These are phyloP conservation scores for Parietaria judaica DNA, from an alignment of 306 rosid species.

Conservation along the genomic window DNA sequence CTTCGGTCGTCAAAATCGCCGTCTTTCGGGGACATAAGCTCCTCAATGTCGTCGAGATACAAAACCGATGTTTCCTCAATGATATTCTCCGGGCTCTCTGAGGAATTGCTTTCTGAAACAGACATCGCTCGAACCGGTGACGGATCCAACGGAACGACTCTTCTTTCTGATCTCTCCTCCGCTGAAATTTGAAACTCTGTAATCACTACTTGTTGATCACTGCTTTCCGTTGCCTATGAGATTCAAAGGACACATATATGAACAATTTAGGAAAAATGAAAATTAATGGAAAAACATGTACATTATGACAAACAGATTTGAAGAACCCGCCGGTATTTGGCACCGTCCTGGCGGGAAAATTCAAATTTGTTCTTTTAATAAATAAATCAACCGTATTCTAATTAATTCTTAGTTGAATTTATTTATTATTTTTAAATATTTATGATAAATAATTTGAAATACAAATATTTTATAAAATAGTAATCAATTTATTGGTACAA, in stretches of 20 bases:
- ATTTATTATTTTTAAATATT: no score
- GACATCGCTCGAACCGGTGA: neutral
- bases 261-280: neutral
- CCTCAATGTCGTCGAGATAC: constrained; percentile 47
- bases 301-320: no score
- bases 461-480: no score
- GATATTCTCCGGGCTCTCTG: constrained; percentile 24
- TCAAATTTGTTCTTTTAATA: no score
- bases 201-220: constrained; percentile 22
- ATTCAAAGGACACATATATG: constrained; percentile 1
- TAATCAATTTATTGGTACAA: no score
- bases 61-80: constrained; percentile 22
- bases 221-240: constrained; percentile 30
- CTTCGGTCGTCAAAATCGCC: constrained; percentile 41
- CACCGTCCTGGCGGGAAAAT: no score
- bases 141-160: constrained; percentile 5
- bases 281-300: no score
- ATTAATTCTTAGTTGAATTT: no score
- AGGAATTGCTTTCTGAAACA: constrained; percentile 21
- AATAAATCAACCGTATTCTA: no score
- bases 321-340: no score
- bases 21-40: constrained; percentile 32
- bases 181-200: constrained; percentile 21
- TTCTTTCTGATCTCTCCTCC: constrained; percentile 22
- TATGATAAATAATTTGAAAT: no score